Percentiles rank a stretch among this genome's conserved stretches.
Conservation (phyloP, 2,329 filamentous ascomycete genomes). For the Madurella mycetomatis region DNA sequence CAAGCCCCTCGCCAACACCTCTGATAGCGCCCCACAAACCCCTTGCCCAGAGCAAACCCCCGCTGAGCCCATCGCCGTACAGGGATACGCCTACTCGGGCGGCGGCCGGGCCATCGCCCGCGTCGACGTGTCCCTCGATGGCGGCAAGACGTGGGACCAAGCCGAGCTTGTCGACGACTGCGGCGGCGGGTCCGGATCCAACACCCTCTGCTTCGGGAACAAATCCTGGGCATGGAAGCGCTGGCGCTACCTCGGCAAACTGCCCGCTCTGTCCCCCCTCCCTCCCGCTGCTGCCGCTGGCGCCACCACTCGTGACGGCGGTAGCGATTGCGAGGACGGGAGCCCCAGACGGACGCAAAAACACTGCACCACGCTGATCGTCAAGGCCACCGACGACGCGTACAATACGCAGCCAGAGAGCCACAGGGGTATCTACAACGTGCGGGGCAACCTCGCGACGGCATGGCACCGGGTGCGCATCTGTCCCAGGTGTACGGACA, state of each 20-base stretch:
- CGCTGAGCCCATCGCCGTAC: conserved; percentile 38
- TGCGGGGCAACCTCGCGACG: conserved; percentile 61
- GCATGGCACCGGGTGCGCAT: conserved; percentile 58
- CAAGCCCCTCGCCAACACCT: neutral
- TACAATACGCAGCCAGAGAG: conserved; percentile 64
- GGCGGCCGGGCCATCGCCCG: conserved; percentile 61
- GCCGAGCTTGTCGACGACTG: conserved; percentile 54
- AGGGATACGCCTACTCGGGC: conserved; percentile 65
- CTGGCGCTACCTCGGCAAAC: conserved; percentile 53
- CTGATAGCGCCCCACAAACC: neutral
- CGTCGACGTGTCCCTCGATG: conserved; percentile 63
- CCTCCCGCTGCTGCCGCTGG: neutral
- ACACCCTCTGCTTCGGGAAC: conserved; percentile 35
- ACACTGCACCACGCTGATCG: conserved; percentile 50
- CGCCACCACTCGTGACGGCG: neutral
- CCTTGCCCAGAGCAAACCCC: conserved; percentile 9
- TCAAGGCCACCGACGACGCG: conserved; percentile 62
- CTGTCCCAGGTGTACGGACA: conserved; percentile 30
- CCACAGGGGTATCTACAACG: conserved; percentile 57
- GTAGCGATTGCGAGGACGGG: conserved; percentile 2
- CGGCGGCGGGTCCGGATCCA: conserved; percentile 7
- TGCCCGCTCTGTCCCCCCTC: conserved; percentile 31
- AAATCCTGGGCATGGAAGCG: conserved; percentile 61
- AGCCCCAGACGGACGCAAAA: conserved; percentile 21
- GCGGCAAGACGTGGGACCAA: conserved; percentile 60